Evolutionary conservation across 2,329 filamentous ascomycete genomes (phyloP), one percentile per base, ranked within the genome.

Genomic region (Tetracladium maxilliforme): DNA sequence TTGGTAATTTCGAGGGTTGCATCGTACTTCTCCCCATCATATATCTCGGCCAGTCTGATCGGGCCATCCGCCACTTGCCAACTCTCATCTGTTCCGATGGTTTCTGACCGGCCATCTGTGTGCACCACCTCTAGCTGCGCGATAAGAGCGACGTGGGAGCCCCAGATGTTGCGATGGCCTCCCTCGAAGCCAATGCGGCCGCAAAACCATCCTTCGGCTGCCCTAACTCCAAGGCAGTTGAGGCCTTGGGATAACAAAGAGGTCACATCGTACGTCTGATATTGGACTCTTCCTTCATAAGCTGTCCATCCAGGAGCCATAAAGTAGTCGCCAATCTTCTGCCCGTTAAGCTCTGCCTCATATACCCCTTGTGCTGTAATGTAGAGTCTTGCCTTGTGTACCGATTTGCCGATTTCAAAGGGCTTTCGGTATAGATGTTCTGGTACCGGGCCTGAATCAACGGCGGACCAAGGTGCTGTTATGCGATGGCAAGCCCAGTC

Each of bases 11-110:
- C 28, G 13, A 23, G 21, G 17, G 21, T 23, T 21, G 24, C 22
- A 13, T 30, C 28, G 13, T 30, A 30, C 0, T 45, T 36, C 27
- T 68, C 61, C n/a, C 63, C 64, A 27, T 64, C 48, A 26, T 64
- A 66, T 3, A 68, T 50, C 14, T 62, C 57, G 16, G 22, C 26
- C 6, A 14, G 13, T 4, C 11, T 6, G 10, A 25, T 34, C 3
- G 32, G 27, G 7, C 32, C 18, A 16, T 18, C 17, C 8, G 17
- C 12, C 9, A 19, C 20, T 4, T 15, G 30, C 58, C 57, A 63
- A 0, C 37, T 43, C 0, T 47, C 35, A 13, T 61, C 54, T 3
- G 52, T 54, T 0, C 37, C 25, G 4, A 58, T 25, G 1, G 33
- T 35, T 2, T 42, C 25, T 14, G 30, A 33, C 6, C 23, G 11